A percentile compares a stretch with the other conserved stretches of the same genome.
Conservation (phyloP, 495 filamentous ascomycete genomes). For the Podospora australis region DNA sequence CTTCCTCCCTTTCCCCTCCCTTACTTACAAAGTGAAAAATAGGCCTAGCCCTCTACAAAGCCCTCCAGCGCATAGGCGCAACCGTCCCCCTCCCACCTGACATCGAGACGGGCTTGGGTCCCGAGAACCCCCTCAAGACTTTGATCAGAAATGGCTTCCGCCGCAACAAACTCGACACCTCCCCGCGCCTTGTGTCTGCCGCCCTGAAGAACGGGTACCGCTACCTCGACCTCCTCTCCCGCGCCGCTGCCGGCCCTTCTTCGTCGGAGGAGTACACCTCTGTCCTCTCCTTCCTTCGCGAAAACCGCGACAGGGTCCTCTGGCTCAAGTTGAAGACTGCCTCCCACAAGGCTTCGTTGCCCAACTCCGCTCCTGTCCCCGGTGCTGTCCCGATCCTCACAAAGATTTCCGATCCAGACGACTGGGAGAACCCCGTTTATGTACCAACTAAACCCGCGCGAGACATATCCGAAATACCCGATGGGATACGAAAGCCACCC, state of each 20-base stretch:
- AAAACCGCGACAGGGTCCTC: slow-evolving; percentile 23
- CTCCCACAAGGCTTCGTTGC: not conserved
- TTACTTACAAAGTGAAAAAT: not conserved
- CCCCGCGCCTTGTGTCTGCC: slow-evolving; percentile 46
- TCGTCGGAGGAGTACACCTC: slow-evolving; percentile 21
- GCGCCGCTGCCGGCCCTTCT: slow-evolving; percentile 7
- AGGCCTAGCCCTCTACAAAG: slow-evolving; percentile 70
- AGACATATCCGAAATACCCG: slow-evolving; percentile 34
- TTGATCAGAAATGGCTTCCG: slow-evolving; percentile 52
- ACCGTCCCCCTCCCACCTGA: slow-evolving; percentile 40
- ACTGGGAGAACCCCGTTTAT: slow-evolving; percentile 31
- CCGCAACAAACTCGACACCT: slow-evolving; percentile 48
- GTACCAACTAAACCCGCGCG: slow-evolving; percentile 38
- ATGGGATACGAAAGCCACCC: slow-evolving; percentile 54
- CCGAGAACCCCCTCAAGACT: slow-evolving; percentile 28
- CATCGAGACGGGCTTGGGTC: slow-evolving; percentile 35
- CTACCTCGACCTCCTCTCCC: slow-evolving; percentile 22
- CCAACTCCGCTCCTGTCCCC: slow-evolving; percentile 8
- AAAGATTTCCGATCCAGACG: slow-evolving; percentile 22
- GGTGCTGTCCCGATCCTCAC: slow-evolving; percentile 27
- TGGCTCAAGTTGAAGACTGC: not conserved
- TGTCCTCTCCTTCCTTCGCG: slow-evolving; percentile 29
- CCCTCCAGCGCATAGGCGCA: slow-evolving; percentile 57
- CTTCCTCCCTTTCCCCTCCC: not conserved
- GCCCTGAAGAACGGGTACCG: slow-evolving; percentile 59